Conservation (phyloP, 2,329 filamentous ascomycete species). For the Fusarium sp. region DNA sequence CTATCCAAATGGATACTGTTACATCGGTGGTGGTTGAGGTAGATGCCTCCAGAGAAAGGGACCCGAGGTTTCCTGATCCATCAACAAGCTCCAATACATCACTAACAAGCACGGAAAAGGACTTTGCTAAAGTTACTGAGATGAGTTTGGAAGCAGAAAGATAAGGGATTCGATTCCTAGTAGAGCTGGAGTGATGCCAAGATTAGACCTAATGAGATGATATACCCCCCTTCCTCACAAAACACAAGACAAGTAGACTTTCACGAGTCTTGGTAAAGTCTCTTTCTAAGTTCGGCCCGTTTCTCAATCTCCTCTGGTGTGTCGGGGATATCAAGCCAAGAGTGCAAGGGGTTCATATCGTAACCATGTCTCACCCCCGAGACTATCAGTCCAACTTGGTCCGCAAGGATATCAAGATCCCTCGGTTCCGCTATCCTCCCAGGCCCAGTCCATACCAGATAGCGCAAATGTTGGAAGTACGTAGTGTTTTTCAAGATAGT, state of each 20-base stretch:
- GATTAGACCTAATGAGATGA: not conserved
- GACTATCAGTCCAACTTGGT: not conserved
- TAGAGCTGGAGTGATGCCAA: not conserved
- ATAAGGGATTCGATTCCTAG: not conserved
- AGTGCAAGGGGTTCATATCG: not conserved
- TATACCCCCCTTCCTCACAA: not conserved
- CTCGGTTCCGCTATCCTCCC: not conserved
- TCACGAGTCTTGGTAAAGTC: not conserved
- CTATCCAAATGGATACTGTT: constrained; percentile 58
- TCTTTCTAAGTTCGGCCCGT: not conserved
- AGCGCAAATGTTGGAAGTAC: not conserved
- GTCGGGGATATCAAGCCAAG: not conserved
- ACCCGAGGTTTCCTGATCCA: constrained; percentile 43
- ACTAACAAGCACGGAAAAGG: constrained; percentile 46
- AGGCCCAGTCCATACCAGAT: not conserved
- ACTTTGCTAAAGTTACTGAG: constrained; percentile 19
- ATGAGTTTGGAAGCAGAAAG: constrained; percentile 19
- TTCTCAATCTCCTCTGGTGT: not conserved
- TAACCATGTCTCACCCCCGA: not conserved
- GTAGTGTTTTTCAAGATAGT: not conserved
- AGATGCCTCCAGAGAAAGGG: constrained; percentile 44
- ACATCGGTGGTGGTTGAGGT: constrained; percentile 57
- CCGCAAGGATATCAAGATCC: not conserved
- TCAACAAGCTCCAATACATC: constrained; percentile 42
- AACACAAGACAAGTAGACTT: not conserved